Percentiles rank a stretch among this genome's conserved stretches.
These are phyloP conservation scores for Sporormia fimetaria DNA, from an alignment of 495 filamentous ascomycete species.

Conservation along the genomic window DNA sequence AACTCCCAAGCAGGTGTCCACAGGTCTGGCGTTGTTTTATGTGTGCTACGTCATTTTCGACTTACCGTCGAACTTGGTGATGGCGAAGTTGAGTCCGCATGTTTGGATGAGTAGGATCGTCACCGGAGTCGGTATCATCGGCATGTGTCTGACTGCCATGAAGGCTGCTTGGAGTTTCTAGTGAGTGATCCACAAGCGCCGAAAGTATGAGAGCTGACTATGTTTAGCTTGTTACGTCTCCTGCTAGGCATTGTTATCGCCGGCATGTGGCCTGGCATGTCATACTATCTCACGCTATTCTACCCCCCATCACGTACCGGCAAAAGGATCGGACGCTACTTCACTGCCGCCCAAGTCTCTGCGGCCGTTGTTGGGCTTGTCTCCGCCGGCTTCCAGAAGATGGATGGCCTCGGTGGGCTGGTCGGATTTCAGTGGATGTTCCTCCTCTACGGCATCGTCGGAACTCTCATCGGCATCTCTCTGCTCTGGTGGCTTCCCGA, in stretches of 20 bases:
- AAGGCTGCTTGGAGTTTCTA: conserved; percentile 77
- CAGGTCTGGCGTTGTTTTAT: conserved; percentile 76
- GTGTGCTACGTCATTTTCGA: conserved; percentile 86
- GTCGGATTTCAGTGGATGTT: conserved; percentile 96
- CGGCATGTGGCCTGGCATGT: conserved; percentile 93
- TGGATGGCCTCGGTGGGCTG: conserved; percentile 67
- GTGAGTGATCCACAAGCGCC: conserved; percentile 35
- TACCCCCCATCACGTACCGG: conserved; percentile 79
- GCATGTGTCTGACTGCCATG: conserved; percentile 70
- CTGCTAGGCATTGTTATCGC: conserved; percentile 80
- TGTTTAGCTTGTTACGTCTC: conserved; percentile 58
- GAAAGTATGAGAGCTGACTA: not conserved
- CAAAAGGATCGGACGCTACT: conserved; percentile 81
- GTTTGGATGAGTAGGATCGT: conserved; percentile 93
- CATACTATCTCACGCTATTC: conserved; percentile 85
- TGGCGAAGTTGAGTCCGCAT: conserved; percentile 72
- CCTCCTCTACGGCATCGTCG: conserved; percentile 70
- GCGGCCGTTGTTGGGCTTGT: conserved; percentile 83
- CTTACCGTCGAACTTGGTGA: conserved; percentile 78
- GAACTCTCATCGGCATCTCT: conserved; percentile 53
- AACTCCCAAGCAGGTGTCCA: conserved; percentile 63
- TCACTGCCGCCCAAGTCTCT: conserved; percentile 79
- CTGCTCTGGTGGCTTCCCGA: conserved; percentile 88
- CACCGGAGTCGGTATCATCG: conserved; percentile 73
- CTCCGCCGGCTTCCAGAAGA: conserved; percentile 81